Percentiles rank a stretch among this genome's conserved stretches.
phyloP scores from a whole-genome alignment of 257 asterid genomes.

The Ajuga chamaepitys region DNA sequence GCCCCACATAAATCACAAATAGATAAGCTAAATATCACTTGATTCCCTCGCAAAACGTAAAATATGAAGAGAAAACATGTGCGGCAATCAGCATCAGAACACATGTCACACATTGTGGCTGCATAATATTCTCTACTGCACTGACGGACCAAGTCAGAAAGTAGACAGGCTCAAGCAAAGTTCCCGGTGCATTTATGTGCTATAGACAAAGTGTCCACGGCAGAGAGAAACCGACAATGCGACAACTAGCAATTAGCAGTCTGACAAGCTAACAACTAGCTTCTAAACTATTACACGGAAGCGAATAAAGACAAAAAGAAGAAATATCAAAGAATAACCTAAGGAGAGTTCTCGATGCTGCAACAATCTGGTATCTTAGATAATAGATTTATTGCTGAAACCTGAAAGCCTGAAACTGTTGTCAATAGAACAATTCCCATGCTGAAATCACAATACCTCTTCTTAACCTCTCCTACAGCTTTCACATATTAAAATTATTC shows the following conservation, averaged over 20 bases:
- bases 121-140: not conserved
- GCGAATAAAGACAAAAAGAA: not conserved
- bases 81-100: not conserved
- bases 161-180: not conserved
- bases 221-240: not conserved
- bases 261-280: conserved; percentile 5
- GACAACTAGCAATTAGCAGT: not conserved
- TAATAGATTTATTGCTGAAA: no score
- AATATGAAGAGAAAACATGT: not conserved
- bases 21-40: not conserved
- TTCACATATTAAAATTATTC: not conserved
- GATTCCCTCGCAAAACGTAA: not conserved
- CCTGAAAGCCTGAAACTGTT: not conserved
- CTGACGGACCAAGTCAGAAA: not conserved
- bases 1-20: not conserved
- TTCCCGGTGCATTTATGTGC: not conserved
- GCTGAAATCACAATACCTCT: not conserved
- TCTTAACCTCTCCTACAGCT: not conserved
- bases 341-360: not conserved
- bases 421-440: not conserved
- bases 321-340: not conserved
- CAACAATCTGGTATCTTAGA: not conserved
- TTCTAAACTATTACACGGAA: not conserved
- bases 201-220: not conserved
- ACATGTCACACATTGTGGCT: not conserved